These are phyloP conservation scores for Leishmania guyanensis DNA, from an alignment of 208 protist genomes.

Conservation along the genomic window DNA sequence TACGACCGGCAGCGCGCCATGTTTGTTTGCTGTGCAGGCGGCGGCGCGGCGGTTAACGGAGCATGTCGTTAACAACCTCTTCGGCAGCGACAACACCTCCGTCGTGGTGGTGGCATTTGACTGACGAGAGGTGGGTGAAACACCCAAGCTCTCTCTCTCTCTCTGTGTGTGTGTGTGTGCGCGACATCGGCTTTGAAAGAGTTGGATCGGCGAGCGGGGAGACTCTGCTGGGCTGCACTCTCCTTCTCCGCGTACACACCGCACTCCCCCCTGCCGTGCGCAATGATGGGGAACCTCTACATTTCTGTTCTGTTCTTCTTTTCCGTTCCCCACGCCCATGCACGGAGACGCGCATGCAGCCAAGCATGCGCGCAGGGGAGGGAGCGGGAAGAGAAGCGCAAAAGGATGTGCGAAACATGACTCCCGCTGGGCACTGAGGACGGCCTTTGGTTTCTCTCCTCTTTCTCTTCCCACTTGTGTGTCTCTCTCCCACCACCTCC, in stretches of 20 bases:
- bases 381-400: neutral
- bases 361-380: neutral
- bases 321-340: neutral
- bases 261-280: neutral
- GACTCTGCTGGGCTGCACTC: neutral
- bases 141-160: neutral
- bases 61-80: slow-evolving; percentile 41
- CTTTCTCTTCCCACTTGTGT: neutral
- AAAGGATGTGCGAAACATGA: neutral
- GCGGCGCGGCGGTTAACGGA: slow-evolving; percentile 37
- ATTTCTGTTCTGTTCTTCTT: neutral
- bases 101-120: slow-evolving; percentile 48
- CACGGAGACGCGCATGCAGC: neutral
- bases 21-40: slow-evolving; percentile 19
- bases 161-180: neutral
- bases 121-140: neutral
- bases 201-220: neutral
- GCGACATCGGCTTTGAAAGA: neutral
- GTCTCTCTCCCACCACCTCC: too few species aligned
- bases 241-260: neutral
- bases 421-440: neutral
- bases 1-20: neutral
- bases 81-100: slow-evolving; percentile 60
- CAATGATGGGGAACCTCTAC: neutral
- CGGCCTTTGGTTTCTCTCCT: neutral